phyloP scores from a whole-genome alignment of 2,329 filamentous ascomycete genomes.

The Pseudofabraea citricarpa region DNA sequence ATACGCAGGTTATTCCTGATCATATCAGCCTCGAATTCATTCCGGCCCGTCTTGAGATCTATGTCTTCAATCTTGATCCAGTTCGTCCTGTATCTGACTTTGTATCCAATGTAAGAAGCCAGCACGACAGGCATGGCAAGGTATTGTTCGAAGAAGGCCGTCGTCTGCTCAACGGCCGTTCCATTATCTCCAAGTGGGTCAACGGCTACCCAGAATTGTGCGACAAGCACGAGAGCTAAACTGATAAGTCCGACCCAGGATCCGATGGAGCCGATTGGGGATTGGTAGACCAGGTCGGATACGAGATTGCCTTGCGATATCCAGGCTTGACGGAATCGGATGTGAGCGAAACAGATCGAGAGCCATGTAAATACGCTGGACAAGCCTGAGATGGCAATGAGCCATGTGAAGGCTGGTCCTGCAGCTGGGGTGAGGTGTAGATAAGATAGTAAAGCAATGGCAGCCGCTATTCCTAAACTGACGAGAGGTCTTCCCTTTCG shows the following conservation, averaged over 20 bases:
- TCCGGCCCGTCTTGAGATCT: constrained; percentile 79
- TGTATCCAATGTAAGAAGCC: constrained; percentile 68
- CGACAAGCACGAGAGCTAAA: constrained; percentile 36
- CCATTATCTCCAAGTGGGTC: constrained; percentile 57
- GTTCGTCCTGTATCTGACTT: constrained; percentile 68
- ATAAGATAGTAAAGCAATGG: constrained; percentile 70
- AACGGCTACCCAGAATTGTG: constrained; percentile 72
- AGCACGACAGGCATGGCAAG: constrained; percentile 65
- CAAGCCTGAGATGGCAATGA: constrained; percentile 69
- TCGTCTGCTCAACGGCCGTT: constrained; percentile 40
- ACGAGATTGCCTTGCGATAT: constrained; percentile 52
- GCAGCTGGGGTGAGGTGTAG: constrained; percentile 57
- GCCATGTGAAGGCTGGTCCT: constrained; percentile 69
- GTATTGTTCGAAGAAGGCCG: constrained; percentile 70
- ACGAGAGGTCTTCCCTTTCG: constrained; percentile 74
- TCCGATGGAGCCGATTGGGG: constrained; percentile 53
- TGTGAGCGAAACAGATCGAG: constrained; percentile 81
- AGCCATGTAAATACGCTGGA: constrained; percentile 75
- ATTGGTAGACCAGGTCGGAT: constrained; percentile 59
- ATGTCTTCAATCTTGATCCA: constrained; percentile 68
- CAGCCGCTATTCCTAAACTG: constrained; percentile 61
- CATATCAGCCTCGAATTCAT: constrained; percentile 75
- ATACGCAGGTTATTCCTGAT: constrained; percentile 74
- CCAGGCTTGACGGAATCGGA: constrained; percentile 84
- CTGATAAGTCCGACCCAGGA: constrained; percentile 57